These are phyloP conservation scores for Phytophthora syringae DNA, from an alignment of 352 stramenopile genomes.

Conservation along the genomic window DNA sequence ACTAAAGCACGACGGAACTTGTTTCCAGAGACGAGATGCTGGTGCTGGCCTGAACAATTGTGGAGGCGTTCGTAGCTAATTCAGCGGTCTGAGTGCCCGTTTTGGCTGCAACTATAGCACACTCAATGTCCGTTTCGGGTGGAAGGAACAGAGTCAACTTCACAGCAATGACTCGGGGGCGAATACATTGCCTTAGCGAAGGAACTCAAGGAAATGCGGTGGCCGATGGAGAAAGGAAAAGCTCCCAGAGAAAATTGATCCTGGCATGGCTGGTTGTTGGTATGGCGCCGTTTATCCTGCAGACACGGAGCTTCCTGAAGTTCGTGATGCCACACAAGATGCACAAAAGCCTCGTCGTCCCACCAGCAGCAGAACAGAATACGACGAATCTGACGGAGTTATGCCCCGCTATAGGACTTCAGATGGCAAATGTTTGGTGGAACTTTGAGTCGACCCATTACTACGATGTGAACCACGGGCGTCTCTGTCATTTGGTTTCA, in stretches of 20 bases:
- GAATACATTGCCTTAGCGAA: background rate
- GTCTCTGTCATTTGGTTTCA: conserved; percentile 8
- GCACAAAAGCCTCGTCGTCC: conserved; percentile 13
- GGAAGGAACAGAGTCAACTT: too few species aligned
- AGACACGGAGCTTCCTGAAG: conserved; percentile 15
- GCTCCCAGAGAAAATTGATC: background rate
- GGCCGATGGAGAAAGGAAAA: background rate
- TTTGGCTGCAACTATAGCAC: too few species aligned
- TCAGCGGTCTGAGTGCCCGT: too few species aligned
- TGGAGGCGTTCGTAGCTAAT: too few species aligned
- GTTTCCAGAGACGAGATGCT: too few species aligned
- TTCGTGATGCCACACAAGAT: conserved; percentile 19
- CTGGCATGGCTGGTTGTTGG: conserved; percentile 15
- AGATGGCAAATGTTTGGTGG: conserved; percentile 24
- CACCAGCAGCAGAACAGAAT: background rate
- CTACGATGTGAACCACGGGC: background rate
- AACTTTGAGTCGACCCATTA: conserved; percentile 20
- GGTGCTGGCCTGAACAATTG: too few species aligned
- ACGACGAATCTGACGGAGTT: conserved; percentile 2
- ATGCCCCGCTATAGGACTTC: conserved; percentile 18
- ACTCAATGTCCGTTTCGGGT: background rate
- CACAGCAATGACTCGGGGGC: background rate
- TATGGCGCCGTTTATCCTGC: conserved; percentile 12
- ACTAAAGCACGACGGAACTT: too few species aligned
- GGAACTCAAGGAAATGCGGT: background rate